Evolutionary conservation across 495 filamentous ascomycete genomes (phyloP).

Genomic region (Stereocaulon alpinum): DNA sequence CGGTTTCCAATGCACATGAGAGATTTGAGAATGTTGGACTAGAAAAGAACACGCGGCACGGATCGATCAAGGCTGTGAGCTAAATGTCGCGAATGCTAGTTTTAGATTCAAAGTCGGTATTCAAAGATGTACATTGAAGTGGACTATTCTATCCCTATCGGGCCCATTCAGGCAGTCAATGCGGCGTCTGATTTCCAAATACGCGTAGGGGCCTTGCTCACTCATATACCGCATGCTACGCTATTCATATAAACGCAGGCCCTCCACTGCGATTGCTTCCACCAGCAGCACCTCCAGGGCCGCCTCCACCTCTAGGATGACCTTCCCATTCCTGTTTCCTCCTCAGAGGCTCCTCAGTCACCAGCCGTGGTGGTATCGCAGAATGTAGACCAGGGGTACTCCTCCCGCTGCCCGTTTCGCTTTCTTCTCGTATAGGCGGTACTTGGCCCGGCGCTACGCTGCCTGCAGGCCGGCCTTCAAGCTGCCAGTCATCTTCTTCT

Average conservation of each 20-base stretch:
- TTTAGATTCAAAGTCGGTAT: too few species aligned
- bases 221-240: too few species aligned
- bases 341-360: background rate
- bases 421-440: constrained; percentile 10
- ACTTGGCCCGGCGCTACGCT: background rate
- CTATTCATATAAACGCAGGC: constrained; percentile 11
- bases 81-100: too few species aligned
- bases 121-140: too few species aligned
- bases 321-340: background rate
- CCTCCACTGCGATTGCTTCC: constrained; percentile 7
- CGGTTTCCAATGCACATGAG: too few species aligned
- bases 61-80: too few species aligned
- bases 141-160: too few species aligned
- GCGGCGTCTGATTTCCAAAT: too few species aligned
- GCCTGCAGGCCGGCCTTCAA: constrained; percentile 9
- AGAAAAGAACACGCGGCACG: too few species aligned
- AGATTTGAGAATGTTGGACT: too few species aligned
- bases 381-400: background rate
- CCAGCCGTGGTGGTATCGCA: background rate
- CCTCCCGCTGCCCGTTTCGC: constrained; percentile 1
- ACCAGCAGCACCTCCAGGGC: background rate
- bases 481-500: constrained; percentile 13
- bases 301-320: background rate
- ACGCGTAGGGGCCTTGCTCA: too few species aligned
- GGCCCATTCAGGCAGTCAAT: too few species aligned